phyloP scores from a whole-genome alignment of 441 rosid genomes.

The Corymbia calophylla region DNA sequence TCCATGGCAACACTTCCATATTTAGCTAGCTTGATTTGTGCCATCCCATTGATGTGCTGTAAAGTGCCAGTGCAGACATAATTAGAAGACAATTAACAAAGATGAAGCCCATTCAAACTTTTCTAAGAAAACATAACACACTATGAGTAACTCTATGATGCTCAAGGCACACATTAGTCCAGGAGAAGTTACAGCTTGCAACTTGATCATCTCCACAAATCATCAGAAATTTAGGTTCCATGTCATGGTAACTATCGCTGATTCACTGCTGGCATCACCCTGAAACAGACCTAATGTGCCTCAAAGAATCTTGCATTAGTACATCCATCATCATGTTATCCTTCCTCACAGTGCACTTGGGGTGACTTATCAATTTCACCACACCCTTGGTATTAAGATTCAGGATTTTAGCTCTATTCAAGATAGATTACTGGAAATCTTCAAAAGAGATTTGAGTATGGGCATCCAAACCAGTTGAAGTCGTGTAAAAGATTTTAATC shows the following conservation, averaged over 20 bases:
- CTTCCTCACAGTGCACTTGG: neutral
- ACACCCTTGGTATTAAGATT: neutral
- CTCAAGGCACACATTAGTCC: neutral
- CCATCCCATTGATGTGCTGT: slow-evolving; percentile 59
- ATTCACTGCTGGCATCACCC: neutral
- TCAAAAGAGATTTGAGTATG: neutral
- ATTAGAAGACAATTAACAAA: neutral
- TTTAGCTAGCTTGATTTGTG: slow-evolving; percentile 48
- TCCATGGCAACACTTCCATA: slow-evolving; percentile 63
- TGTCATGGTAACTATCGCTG: neutral
- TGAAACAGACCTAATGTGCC: neutral
- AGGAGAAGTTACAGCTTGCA: neutral
- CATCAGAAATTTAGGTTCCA: neutral
- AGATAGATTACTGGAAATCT: neutral
- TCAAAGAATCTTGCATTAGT: neutral
- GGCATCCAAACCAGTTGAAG: neutral
- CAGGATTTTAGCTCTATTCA: neutral
- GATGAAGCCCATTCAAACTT: neutral
- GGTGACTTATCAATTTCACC: neutral
- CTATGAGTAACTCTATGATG: neutral
- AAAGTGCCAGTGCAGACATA: neutral
- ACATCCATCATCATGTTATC: neutral
- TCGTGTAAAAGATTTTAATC: neutral
- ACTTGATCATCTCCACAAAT: neutral
- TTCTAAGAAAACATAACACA: neutral